Base-by-base conservation (phyloP, 768 basidiomycete species). In the Naganishia friedmannii region DNA sequence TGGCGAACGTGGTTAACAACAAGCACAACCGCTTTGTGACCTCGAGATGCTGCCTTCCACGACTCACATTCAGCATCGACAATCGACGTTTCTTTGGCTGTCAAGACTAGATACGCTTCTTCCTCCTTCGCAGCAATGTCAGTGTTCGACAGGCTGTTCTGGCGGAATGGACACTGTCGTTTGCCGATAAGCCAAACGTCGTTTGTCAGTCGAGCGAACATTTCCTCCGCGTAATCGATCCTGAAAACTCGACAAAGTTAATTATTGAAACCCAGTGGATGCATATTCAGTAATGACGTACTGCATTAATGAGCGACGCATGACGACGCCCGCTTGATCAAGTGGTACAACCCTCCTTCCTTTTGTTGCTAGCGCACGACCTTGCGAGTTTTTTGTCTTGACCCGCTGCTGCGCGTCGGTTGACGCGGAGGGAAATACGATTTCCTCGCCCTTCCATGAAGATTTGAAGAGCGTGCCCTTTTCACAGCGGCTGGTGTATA, bases 61-160 rank as follows among this genome's bases (percentile, higher is more conserved):
- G 2, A 63, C 60, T 42, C 26, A 46, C 60, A 45, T 45, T 63
- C 60, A 2, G 60, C 60, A 63, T 63, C 60, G 3, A 63, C 60
- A 19, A 63, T 63, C 3, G 60, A 63, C 60, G 60, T 63, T 42
- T 63, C 39, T 26, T 63, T 26, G 2, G 37, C 60, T 4, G 60
- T 45, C 23, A 29, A 15, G 12, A 63, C 39, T 21, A 45, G 4
- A 29, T 63, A 63, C 23, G 60, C 60, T n/a, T 63, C 60, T 9
- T 46, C 60, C 39, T 37, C 37, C 26, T 37, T 19, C 39, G 5
- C 60, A 10, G 23, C 37, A 7, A 21, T 39, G 28, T 10, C 29
- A 29, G 55, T 34, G 10, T 2, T 31, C 31, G 13, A 8, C 45
- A 15, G 17, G 48, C 19, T 51, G 21, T 7, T n/a, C 12, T 26